These are phyloP conservation scores for Podosphaera aphanis DNA, from an alignment of 2,329 filamentous ascomycete genomes.

Conservation along the genomic window DNA sequence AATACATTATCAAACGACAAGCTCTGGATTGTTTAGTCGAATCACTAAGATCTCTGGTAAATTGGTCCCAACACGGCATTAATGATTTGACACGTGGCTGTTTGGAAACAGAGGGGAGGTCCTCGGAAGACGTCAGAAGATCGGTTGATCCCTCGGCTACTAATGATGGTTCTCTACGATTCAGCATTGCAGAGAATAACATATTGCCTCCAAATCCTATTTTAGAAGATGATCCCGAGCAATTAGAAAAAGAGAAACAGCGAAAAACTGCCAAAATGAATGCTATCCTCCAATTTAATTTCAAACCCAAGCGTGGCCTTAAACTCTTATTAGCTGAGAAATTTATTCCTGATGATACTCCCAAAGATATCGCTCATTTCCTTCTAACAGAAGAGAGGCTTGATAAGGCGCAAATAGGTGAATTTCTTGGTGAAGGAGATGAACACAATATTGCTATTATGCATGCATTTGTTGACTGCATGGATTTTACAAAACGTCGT, in stretches of 20 bases:
- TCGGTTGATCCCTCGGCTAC: conserved; percentile 49
- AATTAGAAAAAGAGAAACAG: conserved; percentile 87
- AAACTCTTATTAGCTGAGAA: conserved; percentile 64
- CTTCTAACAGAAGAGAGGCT: conserved; percentile 59
- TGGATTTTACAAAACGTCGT: conserved; percentile 78
- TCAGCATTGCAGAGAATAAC: conserved; percentile 29
- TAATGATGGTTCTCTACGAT: conserved; percentile 35
- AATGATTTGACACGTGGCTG: conserved; percentile 33
- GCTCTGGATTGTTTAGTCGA: conserved; percentile 76
- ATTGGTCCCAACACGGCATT: conserved; percentile 52
- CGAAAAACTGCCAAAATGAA: conserved; percentile 80
- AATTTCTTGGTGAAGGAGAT: conserved; percentile 86
- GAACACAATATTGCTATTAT: conserved; percentile 86
- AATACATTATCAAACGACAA: conserved; percentile 78
- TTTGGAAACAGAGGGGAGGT: conserved; percentile 26
- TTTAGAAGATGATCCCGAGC: conserved; percentile 70
- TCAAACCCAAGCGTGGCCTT: conserved; percentile 86
- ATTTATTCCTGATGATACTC: conserved; percentile 60
- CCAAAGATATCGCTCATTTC: conserved; percentile 67
- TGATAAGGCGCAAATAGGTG: conserved; percentile 79
- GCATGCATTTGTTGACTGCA: conserved; percentile 89
- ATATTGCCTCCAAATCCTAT: conserved; percentile 41
- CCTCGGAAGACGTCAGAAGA: conserved; percentile 36
- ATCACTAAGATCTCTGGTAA: conserved; percentile 68
- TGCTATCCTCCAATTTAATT: conserved; percentile 82